A percentile compares a stretch with the other conserved stretches of the same genome.
phyloP scores from a whole-genome alignment of 177 flowering plant genomes.

The Vitis hybrid region DNA sequence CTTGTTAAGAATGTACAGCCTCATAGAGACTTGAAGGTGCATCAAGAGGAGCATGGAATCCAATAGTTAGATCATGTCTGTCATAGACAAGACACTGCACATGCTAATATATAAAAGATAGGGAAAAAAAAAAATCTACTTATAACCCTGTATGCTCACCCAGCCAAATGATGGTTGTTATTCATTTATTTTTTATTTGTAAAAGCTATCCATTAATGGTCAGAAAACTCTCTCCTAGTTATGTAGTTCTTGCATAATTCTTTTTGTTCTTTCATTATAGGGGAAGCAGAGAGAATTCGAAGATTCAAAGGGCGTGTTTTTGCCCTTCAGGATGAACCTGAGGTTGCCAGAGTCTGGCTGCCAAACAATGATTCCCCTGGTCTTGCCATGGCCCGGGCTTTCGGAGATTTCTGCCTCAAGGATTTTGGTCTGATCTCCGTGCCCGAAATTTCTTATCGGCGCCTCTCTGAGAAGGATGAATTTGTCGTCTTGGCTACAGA shows the following conservation, averaged over 20 bases:
- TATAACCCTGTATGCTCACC: too few relatives aligned
- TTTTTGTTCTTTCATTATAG: constrained; percentile 30
- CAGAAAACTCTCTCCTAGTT: not conserved
- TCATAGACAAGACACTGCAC: too few relatives aligned
- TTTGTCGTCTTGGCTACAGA: constrained; percentile 94
- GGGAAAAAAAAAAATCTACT: too few relatives aligned
- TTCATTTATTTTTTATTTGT: too few relatives aligned
- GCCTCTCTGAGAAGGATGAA: constrained; percentile 76
- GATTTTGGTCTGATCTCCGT: constrained; percentile 93
- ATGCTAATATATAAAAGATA: too few relatives aligned
- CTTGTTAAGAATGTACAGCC: too few relatives aligned
- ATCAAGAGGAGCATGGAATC: too few relatives aligned
- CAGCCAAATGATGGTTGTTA: too few relatives aligned
- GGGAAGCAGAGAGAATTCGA: constrained; percentile 85
- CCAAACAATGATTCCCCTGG: constrained; percentile 93
- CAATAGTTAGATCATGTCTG: too few relatives aligned
- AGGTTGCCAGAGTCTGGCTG: constrained; percentile 93
- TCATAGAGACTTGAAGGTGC: too few relatives aligned
- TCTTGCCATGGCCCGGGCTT: constrained; percentile 97
- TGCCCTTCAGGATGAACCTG: constrained; percentile 94
- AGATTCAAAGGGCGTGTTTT: constrained; percentile 87
- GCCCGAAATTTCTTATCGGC: constrained; percentile 80
- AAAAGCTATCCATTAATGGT: too few relatives aligned
- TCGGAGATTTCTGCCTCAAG: constrained; percentile 98
- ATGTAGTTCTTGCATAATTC: not conserved